phyloP scores from a whole-genome alignment of 2,329 filamentous ascomycete species.

The Calonectria pauciramosa region DNA sequence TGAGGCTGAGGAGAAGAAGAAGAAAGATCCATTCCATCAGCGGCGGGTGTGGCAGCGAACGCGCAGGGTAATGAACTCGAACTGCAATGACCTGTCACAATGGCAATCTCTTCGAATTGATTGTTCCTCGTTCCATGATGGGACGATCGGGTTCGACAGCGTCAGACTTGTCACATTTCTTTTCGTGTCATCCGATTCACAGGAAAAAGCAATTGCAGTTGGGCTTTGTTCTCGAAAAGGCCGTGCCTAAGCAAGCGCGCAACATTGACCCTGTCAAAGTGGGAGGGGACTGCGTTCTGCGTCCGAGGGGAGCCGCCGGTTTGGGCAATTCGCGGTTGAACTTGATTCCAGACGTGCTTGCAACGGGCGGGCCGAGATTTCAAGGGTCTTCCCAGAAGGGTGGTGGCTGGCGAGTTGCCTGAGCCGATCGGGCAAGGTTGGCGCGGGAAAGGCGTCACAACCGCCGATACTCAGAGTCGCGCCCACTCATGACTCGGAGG shows the following conservation, averaged over 20 bases:
- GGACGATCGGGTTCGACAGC: not conserved
- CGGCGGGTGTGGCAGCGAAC: not conserved
- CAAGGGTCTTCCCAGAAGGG: not conserved
- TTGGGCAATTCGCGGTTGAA: not conserved
- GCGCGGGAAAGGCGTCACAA: not conserved
- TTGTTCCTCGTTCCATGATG: not conserved
- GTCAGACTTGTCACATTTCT: not conserved
- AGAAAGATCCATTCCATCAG: not conserved
- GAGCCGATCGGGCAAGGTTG: not conserved
- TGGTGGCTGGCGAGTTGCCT: not conserved
- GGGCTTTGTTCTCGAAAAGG: not conserved
- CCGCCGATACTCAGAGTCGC: not conserved
- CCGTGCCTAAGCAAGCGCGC: not conserved
- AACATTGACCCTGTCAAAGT: not conserved
- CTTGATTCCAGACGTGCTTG: not conserved
- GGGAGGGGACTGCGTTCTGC: not conserved
- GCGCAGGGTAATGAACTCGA: not conserved
- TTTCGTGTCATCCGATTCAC: not conserved
- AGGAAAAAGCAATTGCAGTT: not conserved
- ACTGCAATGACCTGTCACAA: not conserved
- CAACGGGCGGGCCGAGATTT: constrained; percentile 1
- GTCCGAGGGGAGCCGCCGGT: not conserved
- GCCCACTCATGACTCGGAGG: not conserved
- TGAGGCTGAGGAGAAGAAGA: not conserved
- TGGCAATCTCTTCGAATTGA: not conserved